A percentile compares a stretch with the other conserved stretches of the same genome.
These are phyloP conservation scores for Aspergillus awamori DNA, from an alignment of 2,329 filamentous ascomycete genomes.

Conservation along the genomic window DNA sequence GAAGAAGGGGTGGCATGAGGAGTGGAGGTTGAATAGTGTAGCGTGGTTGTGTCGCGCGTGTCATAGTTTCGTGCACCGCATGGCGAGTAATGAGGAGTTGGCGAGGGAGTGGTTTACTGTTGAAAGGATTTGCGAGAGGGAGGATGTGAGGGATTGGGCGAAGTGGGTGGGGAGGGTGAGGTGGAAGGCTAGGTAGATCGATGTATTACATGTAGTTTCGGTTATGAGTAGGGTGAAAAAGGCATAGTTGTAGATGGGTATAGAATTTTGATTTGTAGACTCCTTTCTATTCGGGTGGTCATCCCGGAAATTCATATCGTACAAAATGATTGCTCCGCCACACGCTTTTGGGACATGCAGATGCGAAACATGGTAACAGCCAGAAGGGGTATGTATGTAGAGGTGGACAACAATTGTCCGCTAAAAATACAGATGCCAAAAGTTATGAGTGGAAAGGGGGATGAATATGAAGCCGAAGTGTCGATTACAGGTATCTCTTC, in stretches of 20 bases:
- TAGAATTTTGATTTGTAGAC: background rate
- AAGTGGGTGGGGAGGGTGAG: slow-evolving; percentile 72
- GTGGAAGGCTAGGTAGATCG: slow-evolving; percentile 65
- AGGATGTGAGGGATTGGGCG: slow-evolving; percentile 72
- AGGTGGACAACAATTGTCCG: background rate
- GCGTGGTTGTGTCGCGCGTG: slow-evolving; percentile 86
- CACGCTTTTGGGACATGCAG: background rate
- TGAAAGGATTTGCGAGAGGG: slow-evolving; percentile 68
- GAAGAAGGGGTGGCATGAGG: slow-evolving; percentile 77
- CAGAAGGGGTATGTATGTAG: background rate
- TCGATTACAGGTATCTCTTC: slow-evolving; percentile 58
- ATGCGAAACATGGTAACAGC: background rate
- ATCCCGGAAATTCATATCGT: background rate
- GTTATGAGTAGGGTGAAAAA: too few relatives aligned
- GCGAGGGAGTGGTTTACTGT: slow-evolving; percentile 73
- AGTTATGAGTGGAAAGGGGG: slow-evolving; percentile 9
- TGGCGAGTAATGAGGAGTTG: slow-evolving; percentile 75
- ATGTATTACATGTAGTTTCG: background rate
- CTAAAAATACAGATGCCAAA: slow-evolving; percentile 12
- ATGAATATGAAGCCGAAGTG: background rate
- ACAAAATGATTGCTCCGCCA: background rate
- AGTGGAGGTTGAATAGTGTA: slow-evolving; percentile 75
- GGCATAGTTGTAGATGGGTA: background rate
- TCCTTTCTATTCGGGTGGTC: background rate
- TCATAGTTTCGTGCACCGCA: slow-evolving; percentile 77